These are phyloP conservation scores for Wickerhamiella azymoides DNA, from an alignment of 805 yeast species.

Conservation along the genomic window DNA sequence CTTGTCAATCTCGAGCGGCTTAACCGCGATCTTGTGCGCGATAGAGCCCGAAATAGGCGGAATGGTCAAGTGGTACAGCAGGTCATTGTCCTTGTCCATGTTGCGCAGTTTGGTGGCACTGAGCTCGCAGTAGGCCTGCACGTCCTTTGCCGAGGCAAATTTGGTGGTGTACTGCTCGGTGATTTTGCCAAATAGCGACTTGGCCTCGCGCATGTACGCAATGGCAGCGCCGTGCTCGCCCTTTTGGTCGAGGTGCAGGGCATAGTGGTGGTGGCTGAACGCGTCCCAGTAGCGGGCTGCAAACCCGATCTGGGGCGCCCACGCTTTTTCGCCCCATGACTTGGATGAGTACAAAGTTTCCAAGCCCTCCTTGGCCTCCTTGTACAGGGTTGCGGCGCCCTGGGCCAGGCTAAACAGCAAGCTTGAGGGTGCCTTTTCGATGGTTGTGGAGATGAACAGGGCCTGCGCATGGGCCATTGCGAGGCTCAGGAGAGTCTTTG, in stretches of 20 bases:
- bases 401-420: conserved; percentile 64
- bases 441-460: conserved; percentile 49
- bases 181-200: conserved; percentile 11
- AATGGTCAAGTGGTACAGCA: conserved; percentile 65
- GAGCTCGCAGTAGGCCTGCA: conserved; percentile 3
- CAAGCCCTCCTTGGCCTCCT: conserved; percentile 35
- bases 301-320: conserved; percentile 42
- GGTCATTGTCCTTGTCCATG: conserved; percentile 73
- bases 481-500: conserved; percentile 46
- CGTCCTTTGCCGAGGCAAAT: conserved; percentile 6
- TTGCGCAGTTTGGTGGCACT: conserved; percentile 12
- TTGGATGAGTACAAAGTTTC: conserved; percentile 19
- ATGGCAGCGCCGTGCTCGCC: conserved; percentile 66
- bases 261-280: conserved; percentile 46
- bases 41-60: conserved; percentile 57
- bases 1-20: conserved; percentile 36
- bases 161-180: background rate
- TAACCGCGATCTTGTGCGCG: conserved; percentile 55
- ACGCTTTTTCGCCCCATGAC: conserved; percentile 30
- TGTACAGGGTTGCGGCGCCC: conserved; percentile 44
- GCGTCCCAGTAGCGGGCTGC: conserved; percentile 45
- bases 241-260: conserved; percentile 37
- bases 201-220: conserved; percentile 43
- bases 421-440: conserved; percentile 42
- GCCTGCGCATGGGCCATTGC: conserved; percentile 87